Percentiles rank a stretch among this genome's conserved stretches.
These are phyloP conservation scores for Russula virescens DNA, from an alignment of 768 basidiomycete genomes.

Conservation along the genomic window DNA sequence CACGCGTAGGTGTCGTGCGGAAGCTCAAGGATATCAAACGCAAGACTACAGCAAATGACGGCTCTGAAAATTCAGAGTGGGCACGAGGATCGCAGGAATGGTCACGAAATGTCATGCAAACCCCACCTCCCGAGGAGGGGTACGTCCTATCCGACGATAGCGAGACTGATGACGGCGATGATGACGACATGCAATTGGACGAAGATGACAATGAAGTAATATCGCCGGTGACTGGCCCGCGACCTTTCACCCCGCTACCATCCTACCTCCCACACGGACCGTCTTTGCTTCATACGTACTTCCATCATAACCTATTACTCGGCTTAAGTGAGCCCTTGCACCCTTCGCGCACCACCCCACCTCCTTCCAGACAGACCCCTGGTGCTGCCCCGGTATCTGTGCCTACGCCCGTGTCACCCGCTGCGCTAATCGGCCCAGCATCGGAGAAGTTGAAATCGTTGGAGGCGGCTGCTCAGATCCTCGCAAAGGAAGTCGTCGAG, in stretches of 20 bases:
- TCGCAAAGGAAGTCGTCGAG: constrained; percentile 68
- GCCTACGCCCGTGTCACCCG: constrained; percentile 82
- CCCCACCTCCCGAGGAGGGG: constrained; percentile 31
- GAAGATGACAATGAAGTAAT: constrained; percentile 28
- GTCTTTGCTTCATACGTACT: constrained; percentile 58
- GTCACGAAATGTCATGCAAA: constrained; percentile 32
- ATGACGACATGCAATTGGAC: constrained; percentile 35
- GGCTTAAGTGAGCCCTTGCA: constrained; percentile 55
- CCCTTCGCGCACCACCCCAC: constrained; percentile 49
- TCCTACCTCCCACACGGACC: constrained; percentile 68
- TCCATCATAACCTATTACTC: constrained; percentile 59
- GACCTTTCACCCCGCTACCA: constrained; percentile 66
- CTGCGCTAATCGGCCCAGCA: constrained; percentile 56
- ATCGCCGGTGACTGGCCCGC: constrained; percentile 35
- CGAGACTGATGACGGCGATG: constrained; percentile 37
- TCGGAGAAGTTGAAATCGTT: constrained; percentile 63
- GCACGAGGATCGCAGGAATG: constrained; percentile 44
- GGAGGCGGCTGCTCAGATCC: constrained; percentile 56
- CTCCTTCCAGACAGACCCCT: constrained; percentile 37
- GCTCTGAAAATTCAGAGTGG: constrained; percentile 37
- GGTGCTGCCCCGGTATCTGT: constrained; percentile 45
- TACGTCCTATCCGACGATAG: constrained; percentile 31
- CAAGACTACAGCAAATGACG: constrained; percentile 41
- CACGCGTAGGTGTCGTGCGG: constrained; percentile 59
- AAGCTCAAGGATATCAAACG: constrained; percentile 69